Evolutionary conservation across 495 filamentous ascomycete genomes (phyloP), one percentile per base, ranked within the genome.

Genomic region (Penicillium dipodomyicola): DNA sequence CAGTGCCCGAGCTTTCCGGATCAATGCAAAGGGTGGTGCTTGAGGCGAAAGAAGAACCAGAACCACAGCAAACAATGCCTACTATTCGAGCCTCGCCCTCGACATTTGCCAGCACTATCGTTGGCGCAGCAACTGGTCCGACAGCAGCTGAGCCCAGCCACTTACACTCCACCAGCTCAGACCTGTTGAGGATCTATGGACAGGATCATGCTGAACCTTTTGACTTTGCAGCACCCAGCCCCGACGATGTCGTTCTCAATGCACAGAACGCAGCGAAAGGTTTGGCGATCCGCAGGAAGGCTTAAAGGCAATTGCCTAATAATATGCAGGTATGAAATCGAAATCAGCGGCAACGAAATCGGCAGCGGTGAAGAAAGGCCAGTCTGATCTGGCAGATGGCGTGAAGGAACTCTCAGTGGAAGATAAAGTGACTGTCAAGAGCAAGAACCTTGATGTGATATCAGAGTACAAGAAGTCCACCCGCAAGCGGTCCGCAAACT

Each of bases 181-280:
- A 78, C 74, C 49, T 75, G 78, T 67, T 85, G 76, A 60, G 81
- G 80, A 71, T 77, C 61, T 67, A 75, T 68, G 71, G 69, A 62
- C 65, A 72, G 53, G 65, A 76, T 49, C 65, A 75, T 71, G 67
- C 77, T 79, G 72, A 83, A 73, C 67, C 70, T 39, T 80, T 77
- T 73, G 84, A 86, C 51, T 98, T 97, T 77, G 77, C 87, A 83
- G 89, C 82, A 59, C 94, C 94, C 52, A 97, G 93, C 70, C 94
- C 94, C 63, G 94, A 98, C 74, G 95, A 97, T 74, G 77, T 93
- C 58, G 88, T 97, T 56, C 75, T 87, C 40, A 84, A 86, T 69
- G 94, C 94, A 58, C 94, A 97, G 74, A 87, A 78, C 52, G 74
- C 72, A 60, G 75, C 80, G 71, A 94, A 94, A 92, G 87, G 90